phyloP scores from a whole-genome alignment of 192 early-diverging fungal species.

The Entophlyctis luteolus region DNA sequence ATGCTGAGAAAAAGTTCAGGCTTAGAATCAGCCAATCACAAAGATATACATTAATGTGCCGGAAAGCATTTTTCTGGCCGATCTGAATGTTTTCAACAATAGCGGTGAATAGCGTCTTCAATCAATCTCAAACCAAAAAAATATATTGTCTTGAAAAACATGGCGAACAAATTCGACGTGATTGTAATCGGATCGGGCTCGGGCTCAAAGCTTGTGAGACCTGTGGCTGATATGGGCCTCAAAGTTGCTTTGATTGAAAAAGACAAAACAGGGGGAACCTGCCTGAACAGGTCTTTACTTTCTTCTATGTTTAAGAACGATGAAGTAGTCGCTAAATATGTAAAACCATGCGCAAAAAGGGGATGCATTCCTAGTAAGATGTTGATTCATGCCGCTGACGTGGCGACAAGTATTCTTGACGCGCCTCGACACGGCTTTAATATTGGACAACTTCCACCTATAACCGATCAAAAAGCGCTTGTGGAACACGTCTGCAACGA shows the following conservation, averaged over 20 bases:
- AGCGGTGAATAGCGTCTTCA: too few species aligned
- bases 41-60: too few species aligned
- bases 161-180: slow-evolving; percentile 25
- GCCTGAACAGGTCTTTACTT: background rate
- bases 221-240: slow-evolving; percentile 31
- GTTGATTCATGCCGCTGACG: slow-evolving; percentile 42
- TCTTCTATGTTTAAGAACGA: background rate
- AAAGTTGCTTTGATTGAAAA: slow-evolving; percentile 38
- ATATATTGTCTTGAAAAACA: background rate
- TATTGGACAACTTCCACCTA: background rate
- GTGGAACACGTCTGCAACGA: slow-evolving; percentile 24
- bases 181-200: slow-evolving; percentile 34
- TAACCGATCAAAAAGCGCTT: slow-evolving; percentile 26
- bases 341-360: background rate
- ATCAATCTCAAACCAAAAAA: background rate
- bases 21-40: too few species aligned
- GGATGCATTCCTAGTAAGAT: slow-evolving; percentile 33
- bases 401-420: slow-evolving; percentile 23
- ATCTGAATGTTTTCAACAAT: too few species aligned
- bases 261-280: slow-evolving; percentile 35
- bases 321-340: background rate
- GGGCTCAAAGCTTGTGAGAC: slow-evolving; percentile 35
- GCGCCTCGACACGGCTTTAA: slow-evolving; percentile 28
- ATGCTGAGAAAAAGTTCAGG: too few species aligned
- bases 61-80: too few species aligned